These are phyloP conservation scores for Aspergillus nidulans DNA, from an alignment of 495 filamentous ascomycete genomes.

Conservation along the genomic window DNA sequence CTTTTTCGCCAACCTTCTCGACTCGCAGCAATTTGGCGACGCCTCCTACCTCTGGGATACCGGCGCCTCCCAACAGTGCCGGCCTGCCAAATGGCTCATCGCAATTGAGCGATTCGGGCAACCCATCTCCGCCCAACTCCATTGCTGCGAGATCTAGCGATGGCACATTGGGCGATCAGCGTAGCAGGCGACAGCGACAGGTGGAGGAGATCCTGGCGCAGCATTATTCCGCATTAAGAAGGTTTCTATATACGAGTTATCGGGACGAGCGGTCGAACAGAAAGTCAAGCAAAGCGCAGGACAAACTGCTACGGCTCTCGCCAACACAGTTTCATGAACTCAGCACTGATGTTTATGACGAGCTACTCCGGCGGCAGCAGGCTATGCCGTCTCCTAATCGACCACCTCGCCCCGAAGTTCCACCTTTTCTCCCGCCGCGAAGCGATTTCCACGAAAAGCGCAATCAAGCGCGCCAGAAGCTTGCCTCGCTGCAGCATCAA, in stretches of 20 bases:
- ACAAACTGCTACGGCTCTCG: slow-evolving; percentile 86
- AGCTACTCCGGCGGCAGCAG: slow-evolving; percentile 80
- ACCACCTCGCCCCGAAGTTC: slow-evolving; percentile 51
- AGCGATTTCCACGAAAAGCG: slow-evolving; percentile 91
- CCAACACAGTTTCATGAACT: slow-evolving; percentile 93
- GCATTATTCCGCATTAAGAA: slow-evolving; percentile 76
- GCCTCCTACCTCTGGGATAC: slow-evolving; percentile 64
- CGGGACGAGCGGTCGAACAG: slow-evolving; percentile 70
- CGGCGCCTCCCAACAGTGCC: slow-evolving; percentile 56
- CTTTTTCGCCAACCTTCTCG: slow-evolving; percentile 49
- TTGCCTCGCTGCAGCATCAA: slow-evolving; percentile 77
- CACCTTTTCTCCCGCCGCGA: slow-evolving; percentile 73
- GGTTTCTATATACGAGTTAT: slow-evolving; percentile 64
- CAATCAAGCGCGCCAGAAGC: slow-evolving; percentile 91
- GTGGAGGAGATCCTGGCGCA: slow-evolving; percentile 68
- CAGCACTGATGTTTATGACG: slow-evolving; percentile 96
- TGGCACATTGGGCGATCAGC: slow-evolving; percentile 61
- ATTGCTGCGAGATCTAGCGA: slow-evolving; percentile 70
- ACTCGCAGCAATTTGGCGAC: slow-evolving; percentile 63
- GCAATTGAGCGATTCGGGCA: slow-evolving; percentile 46
- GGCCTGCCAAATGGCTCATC: slow-evolving; percentile 28
- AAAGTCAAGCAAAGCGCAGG: slow-evolving; percentile 79
- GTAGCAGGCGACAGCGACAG: slow-evolving; percentile 48
- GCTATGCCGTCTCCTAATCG: slow-evolving; percentile 51
- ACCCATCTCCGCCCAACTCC: slow-evolving; percentile 81